A percentile compares a stretch with the other conserved stretches of the same genome.
Evolutionary conservation across 2,329 filamentous ascomycete genomes (phyloP).

Genomic region (Phymatotrichopsis omnivora): DNA sequence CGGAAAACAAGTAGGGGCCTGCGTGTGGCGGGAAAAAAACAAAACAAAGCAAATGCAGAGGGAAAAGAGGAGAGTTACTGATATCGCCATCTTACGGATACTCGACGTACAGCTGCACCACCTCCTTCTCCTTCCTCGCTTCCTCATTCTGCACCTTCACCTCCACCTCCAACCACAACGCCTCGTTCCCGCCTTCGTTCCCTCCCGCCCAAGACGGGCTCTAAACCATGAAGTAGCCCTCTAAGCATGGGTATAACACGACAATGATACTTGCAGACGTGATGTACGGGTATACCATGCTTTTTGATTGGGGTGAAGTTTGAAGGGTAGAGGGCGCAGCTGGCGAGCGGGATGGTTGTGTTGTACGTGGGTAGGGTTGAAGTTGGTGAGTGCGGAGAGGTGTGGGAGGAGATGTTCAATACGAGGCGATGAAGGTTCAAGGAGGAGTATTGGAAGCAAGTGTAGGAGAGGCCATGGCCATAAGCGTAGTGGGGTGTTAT

Average conservation of each 20-base stretch:
- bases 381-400: slow-evolving; percentile 41
- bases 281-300: slow-evolving; percentile 62
- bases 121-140: slow-evolving; percentile 40
- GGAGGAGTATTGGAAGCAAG: slow-evolving; percentile 50
- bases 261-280: slow-evolving; percentile 44
- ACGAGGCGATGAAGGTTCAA: slow-evolving; percentile 39
- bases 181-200: slow-evolving; percentile 44
- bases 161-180: slow-evolving; percentile 53
- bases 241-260: slow-evolving; percentile 52
- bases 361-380: slow-evolving; percentile 45
- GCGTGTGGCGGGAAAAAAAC: too few relatives aligned
- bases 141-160: slow-evolving; percentile 56
- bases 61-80: too few relatives aligned
- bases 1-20: too few relatives aligned
- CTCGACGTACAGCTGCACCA: slow-evolving; percentile 50
- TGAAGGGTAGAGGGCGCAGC: slow-evolving; percentile 50
- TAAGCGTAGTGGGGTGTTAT: slow-evolving; percentile 53
- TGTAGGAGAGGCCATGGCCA: slow-evolving; percentile 60
- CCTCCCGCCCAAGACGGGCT: slow-evolving; percentile 44
- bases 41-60: too few relatives aligned
- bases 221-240: slow-evolving; percentile 49
- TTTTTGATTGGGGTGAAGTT: slow-evolving; percentile 50
- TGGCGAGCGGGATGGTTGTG: slow-evolving; percentile 45
- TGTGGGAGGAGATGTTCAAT: slow-evolving; percentile 41
- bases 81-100: slow-evolving; percentile 40